Conservation (phyloP, 176 grass and related monocot genomes). For the Aegilops bicornis region DNA sequence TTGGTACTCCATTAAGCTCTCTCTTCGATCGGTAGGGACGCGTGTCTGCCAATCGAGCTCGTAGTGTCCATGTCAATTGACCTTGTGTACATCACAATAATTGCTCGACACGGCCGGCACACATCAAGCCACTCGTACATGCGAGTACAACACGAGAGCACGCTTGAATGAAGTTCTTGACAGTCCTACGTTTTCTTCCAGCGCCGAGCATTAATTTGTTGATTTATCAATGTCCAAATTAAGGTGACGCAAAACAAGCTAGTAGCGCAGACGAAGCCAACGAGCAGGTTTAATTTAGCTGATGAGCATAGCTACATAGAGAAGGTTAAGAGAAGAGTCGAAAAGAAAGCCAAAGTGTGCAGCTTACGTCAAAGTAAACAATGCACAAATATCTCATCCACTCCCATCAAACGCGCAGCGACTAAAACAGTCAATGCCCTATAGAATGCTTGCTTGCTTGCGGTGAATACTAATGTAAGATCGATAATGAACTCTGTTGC, state of each 20-base stretch:
- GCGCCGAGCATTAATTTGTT: neutral
- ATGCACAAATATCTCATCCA: conserved; percentile 24
- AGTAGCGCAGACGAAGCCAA: neutral
- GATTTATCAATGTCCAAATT: neutral
- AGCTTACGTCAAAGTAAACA: conserved; percentile 19
- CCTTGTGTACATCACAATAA: conserved; percentile 18
- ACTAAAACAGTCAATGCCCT: conserved; percentile 23
- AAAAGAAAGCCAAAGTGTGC: conserved; percentile 4
- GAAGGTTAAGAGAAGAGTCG: neutral
- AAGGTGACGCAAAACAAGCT: neutral
- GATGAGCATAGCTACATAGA: neutral
- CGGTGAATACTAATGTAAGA: neutral
- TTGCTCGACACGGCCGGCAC: conserved; percentile 3
- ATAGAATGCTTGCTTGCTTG: conserved; percentile 17
- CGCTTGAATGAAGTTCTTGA: no score
- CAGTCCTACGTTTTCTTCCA: no score
- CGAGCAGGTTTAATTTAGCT: neutral
- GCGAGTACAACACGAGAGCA: no score
- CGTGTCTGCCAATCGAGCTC: neutral
- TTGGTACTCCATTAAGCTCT: neutral
- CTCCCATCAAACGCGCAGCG: conserved; percentile 43
- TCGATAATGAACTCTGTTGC: neutral
- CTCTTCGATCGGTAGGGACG: neutral
- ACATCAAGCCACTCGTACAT: conserved; percentile 16
- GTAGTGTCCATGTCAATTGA: conserved; percentile 33